Percentiles rank a stretch among this genome's conserved stretches.
Conservation (phyloP, 306 rosid species). For the Glycine soja region DNA sequence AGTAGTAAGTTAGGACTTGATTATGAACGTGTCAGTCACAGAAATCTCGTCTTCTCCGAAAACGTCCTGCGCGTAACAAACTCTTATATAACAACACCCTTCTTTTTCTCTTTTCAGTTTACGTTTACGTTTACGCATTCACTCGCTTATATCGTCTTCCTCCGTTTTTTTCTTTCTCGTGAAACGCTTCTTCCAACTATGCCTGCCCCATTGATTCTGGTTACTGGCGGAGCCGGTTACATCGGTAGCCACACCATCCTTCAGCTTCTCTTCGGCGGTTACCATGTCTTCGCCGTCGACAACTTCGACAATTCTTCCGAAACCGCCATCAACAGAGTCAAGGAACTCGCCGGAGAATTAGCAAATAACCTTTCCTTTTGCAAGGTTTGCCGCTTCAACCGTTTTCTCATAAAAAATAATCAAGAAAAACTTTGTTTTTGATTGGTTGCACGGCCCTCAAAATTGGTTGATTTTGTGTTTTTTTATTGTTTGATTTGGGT, state of each 20-base stretch:
- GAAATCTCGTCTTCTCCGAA: constrained; percentile 33
- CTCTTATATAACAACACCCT: constrained; percentile 21
- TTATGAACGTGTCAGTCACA: constrained; percentile 41
- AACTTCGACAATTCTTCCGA: constrained; percentile 85
- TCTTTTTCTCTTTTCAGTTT: background rate
- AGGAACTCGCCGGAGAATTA: constrained; percentile 70
- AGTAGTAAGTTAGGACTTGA: background rate
- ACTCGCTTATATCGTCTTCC: background rate
- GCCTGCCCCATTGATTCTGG: constrained; percentile 63
- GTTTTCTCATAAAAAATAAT: background rate
- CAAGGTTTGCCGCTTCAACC: constrained; percentile 59
- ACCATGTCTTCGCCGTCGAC: constrained; percentile 70
- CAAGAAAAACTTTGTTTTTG: background rate
- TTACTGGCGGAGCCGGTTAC: constrained; percentile 99
- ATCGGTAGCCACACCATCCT: constrained; percentile 95
- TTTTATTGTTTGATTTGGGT: constrained; percentile 7
- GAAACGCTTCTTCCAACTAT: constrained; percentile 31
- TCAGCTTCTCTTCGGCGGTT: constrained; percentile 84
- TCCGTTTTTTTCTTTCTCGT: background rate
- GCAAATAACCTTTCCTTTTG: constrained; percentile 73
- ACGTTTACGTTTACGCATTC: background rate
- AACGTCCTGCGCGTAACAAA: constrained; percentile 48
- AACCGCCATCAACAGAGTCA: constrained; percentile 65
- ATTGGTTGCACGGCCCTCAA: constrained; percentile 6
- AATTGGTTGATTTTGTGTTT: background rate